A percentile compares a stretch with the other conserved stretches of the same genome.
Conservation (phyloP, 371 early-diverging fungal species). For the Syncephalastrum sp. region DNA sequence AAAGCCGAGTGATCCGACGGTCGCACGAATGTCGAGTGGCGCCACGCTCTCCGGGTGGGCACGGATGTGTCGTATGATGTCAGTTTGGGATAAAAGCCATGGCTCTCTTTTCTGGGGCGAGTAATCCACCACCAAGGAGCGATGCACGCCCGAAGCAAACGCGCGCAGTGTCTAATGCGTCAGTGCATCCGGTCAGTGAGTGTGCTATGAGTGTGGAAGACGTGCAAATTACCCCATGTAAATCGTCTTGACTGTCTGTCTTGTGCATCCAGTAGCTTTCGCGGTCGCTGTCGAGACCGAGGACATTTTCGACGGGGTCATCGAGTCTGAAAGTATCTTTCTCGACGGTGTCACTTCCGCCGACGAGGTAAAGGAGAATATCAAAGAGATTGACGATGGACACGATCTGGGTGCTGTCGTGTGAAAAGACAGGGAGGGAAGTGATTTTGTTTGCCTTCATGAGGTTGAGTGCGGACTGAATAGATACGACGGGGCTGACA, state of each 20-base stretch:
- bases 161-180: slow-evolving; percentile 37
- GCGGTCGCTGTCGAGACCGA: slow-evolving; percentile 54
- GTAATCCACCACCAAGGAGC: slow-evolving; percentile 42
- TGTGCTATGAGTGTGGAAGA: background rate
- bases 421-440: slow-evolving; percentile 60
- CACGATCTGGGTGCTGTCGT: slow-evolving; percentile 48
- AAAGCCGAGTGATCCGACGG: slow-evolving; percentile 32
- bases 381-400: slow-evolving; percentile 59
- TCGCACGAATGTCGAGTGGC: slow-evolving; percentile 28
- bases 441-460: slow-evolving; percentile 49
- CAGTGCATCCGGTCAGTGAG: background rate
- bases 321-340: slow-evolving; percentile 38
- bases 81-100: slow-evolving; percentile 55
- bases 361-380: slow-evolving; percentile 48
- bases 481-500: slow-evolving; percentile 47
- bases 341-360: slow-evolving; percentile 25
- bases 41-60: slow-evolving; percentile 39
- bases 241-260: slow-evolving; percentile 43
- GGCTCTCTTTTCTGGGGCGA: slow-evolving; percentile 25
- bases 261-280: slow-evolving; percentile 59
- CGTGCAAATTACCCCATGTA: slow-evolving; percentile 30
- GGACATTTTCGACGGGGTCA: slow-evolving; percentile 53
- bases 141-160: slow-evolving; percentile 50
- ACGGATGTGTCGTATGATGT: slow-evolving; percentile 50
- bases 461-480: slow-evolving; percentile 47